Conservation (phyloP, 225 moss, liverwort and hornwort genomes). For the Lunularia cruciata region DNA sequence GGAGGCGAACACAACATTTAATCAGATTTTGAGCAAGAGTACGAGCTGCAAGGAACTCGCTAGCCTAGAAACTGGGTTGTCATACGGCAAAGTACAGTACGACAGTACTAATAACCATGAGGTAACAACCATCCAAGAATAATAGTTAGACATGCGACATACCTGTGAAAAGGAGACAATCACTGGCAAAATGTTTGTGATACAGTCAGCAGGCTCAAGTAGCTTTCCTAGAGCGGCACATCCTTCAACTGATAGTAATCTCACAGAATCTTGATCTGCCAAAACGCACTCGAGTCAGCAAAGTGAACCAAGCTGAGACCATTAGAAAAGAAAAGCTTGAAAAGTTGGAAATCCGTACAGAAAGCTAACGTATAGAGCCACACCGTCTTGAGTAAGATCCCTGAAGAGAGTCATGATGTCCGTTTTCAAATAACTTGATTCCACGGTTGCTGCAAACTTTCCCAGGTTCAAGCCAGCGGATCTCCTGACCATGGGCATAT, state of each 20-base stretch:
- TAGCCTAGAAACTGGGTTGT: too few relatives aligned
- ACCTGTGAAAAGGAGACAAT: constrained; percentile 96
- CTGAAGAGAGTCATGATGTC: constrained; percentile 93
- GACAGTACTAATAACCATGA: too few relatives aligned
- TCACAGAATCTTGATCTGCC: constrained; percentile 98
- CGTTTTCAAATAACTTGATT: constrained; percentile 73
- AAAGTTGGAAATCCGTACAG: background rate
- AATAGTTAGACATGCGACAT: background rate
- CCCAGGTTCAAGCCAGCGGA: constrained; percentile 92
- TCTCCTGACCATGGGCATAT: constrained; percentile 98
- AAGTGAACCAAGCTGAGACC: background rate
- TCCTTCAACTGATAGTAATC: constrained; percentile 91
- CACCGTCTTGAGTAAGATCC: constrained; percentile 91
- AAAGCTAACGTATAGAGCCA: background rate
- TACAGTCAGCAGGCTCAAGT: constrained; percentile 88
- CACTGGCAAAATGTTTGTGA: constrained; percentile 84
- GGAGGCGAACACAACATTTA: too few relatives aligned
- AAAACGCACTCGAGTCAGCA: background rate
- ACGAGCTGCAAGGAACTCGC: too few relatives aligned
- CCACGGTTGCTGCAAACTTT: constrained; percentile 92
- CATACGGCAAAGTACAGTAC: too few relatives aligned
- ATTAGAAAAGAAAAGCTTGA: background rate
- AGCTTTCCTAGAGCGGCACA: constrained; percentile 94
- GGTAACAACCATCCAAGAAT: too few relatives aligned
- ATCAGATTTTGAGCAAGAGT: too few relatives aligned